A percentile compares a stretch with the other conserved stretches of the same genome.
Conservation (phyloP, 352 stramenopile genomes). For the Saprolegnia parasitica region DNA sequence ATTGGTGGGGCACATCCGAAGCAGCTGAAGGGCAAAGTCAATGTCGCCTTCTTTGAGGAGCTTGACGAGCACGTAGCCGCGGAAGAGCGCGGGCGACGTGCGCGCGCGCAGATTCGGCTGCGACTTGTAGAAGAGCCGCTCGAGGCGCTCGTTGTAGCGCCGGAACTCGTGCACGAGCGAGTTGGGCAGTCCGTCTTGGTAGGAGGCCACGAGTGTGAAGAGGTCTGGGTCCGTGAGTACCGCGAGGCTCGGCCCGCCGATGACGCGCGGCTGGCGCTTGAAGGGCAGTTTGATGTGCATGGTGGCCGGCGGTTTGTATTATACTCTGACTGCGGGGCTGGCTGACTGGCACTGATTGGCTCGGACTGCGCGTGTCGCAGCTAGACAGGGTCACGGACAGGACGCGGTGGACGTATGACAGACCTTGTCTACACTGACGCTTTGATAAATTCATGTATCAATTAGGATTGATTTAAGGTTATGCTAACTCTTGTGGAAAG, state of each 20-base stretch:
- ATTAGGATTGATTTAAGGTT: too few relatives aligned
- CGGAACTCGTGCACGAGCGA: neutral
- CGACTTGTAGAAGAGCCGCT: neutral
- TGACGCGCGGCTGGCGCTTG: neutral
- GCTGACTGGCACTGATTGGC: too few relatives aligned
- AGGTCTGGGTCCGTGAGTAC: neutral
- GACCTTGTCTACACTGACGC: too few relatives aligned
- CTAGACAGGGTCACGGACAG: too few relatives aligned
- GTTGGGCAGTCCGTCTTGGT: neutral
- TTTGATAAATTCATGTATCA: too few relatives aligned
- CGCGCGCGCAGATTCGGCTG: neutral
- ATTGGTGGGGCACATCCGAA: neutral
- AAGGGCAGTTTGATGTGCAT: neutral
- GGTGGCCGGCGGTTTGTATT: too few relatives aligned
- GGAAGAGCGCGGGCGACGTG: neutral
- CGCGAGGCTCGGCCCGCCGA: neutral
- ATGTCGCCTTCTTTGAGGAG: slow-evolving; percentile 7
- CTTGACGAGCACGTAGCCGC: neutral
- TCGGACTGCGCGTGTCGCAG: too few relatives aligned
- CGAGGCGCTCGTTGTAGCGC: neutral
- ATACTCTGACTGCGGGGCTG: too few relatives aligned
- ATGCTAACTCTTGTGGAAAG: too few relatives aligned
- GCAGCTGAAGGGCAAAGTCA: neutral
- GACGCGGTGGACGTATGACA: too few relatives aligned
- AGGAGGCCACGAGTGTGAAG: neutral